These are phyloP conservation scores for Pythium aquatile DNA, from an alignment of 352 stramenopile species.

Conservation along the genomic window DNA sequence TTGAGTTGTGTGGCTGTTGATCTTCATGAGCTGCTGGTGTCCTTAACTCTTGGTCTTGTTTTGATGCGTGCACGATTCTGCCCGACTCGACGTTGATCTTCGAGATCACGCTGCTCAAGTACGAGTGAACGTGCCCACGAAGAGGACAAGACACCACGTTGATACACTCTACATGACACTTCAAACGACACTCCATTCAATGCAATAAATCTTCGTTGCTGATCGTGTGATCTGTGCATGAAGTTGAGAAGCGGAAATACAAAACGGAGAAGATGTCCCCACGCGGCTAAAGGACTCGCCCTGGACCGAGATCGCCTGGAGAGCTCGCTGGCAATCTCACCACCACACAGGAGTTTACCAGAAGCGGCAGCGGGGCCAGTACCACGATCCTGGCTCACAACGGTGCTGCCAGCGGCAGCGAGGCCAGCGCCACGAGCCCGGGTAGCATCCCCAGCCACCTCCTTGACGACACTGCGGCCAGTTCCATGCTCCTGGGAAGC, in stretches of 20 bases:
- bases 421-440: conserved; percentile 18
- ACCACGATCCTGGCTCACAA: conserved; percentile 13
- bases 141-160: neutral
- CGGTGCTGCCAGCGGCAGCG: conserved; percentile 6
- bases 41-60: conserved; percentile 34
- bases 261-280: neutral
- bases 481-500: conserved; percentile 19
- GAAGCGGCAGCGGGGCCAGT: conserved; percentile 13
- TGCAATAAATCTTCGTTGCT: conserved; percentile 1
- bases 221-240: neutral
- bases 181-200: neutral
- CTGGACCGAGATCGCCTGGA: neutral
- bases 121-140: conserved; percentile 36
- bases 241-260: neutral
- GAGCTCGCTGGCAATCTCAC: neutral
- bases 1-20: neutral
- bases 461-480: conserved; percentile 25
- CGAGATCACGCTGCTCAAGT: conserved; percentile 91
- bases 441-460: conserved; percentile 20
- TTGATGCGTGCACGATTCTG: conserved; percentile 73
- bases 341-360: neutral
- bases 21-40: conserved; percentile 21
- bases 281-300: neutral
- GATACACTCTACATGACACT: neutral
- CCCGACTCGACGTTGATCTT: conserved; percentile 91